These are phyloP conservation scores for Salix viminalis DNA, from an alignment of 345 rosid genomes.

Conservation along the genomic window DNA sequence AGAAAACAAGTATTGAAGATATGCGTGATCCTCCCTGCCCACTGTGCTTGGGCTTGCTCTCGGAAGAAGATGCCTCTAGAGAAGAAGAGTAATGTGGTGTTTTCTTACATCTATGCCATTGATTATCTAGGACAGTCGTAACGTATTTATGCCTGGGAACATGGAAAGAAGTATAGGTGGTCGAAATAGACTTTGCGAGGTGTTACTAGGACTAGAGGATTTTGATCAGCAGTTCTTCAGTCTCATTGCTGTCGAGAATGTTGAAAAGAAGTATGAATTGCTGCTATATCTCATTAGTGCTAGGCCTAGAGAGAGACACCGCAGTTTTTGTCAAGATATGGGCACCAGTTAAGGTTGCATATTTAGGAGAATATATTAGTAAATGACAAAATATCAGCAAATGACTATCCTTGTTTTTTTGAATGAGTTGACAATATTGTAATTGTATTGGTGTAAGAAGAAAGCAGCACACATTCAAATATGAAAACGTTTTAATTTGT, in stretches of 20 bases:
- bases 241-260: background rate
- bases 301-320: background rate
- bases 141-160: constrained; percentile 13
- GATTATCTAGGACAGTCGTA: constrained; percentile 10
- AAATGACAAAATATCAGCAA: background rate
- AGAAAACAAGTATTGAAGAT: constrained; percentile 39
- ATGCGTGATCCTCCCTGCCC: constrained; percentile 52
- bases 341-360: background rate
- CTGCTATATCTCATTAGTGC: background rate
- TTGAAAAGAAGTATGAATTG: background rate
- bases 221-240: constrained; percentile 9
- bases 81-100: constrained; percentile 23
- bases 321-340: background rate
- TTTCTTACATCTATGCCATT: constrained; percentile 12
- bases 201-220: constrained; percentile 4
- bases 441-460: background rate
- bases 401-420: background rate
- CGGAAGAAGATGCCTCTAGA: constrained; percentile 18
- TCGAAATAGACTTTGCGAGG: constrained; percentile 10
- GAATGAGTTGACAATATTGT: background rate
- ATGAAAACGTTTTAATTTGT: background rate
- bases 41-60: constrained; percentile 29
- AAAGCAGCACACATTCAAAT: background rate
- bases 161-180: constrained; percentile 9
- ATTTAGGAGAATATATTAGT: background rate